These are phyloP conservation scores for Pugionium cornutum DNA, from an alignment of 345 rosid genomes.

Conservation along the genomic window DNA sequence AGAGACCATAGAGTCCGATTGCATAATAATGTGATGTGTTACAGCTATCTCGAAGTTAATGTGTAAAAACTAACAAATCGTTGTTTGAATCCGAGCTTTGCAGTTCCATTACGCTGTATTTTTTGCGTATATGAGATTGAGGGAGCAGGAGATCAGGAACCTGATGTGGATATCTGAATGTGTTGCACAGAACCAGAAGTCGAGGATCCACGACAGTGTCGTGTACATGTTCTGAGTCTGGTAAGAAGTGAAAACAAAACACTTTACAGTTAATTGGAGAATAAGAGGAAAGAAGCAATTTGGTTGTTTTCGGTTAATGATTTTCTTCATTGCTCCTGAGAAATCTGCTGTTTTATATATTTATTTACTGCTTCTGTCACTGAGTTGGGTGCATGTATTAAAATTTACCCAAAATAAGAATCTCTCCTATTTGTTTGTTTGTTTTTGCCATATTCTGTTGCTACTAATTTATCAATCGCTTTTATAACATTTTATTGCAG, in stretches of 20 bases:
- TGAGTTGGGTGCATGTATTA: slow-evolving; percentile 22
- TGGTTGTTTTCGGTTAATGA: background rate
- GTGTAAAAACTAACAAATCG: too few species aligned
- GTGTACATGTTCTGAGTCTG: slow-evolving; percentile 74
- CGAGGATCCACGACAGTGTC: slow-evolving; percentile 97
- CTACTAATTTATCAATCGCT: background rate
- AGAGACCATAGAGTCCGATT: too few species aligned
- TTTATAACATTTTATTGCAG: background rate
- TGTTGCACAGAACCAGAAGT: slow-evolving; percentile 97
- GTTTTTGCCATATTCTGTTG: slow-evolving; percentile 1
- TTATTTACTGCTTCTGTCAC: slow-evolving; percentile 8
- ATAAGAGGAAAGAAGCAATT: slow-evolving; percentile 25
- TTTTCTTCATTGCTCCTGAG: background rate
- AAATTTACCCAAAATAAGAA: slow-evolving; percentile 4
- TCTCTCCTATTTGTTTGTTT: slow-evolving; percentile 29
- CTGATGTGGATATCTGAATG: slow-evolving; percentile 99
- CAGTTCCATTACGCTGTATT: slow-evolving; percentile 95
- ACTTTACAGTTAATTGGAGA: slow-evolving; percentile 14
- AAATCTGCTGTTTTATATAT: slow-evolving; percentile 8
- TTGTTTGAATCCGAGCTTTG: slow-evolving; percentile 10
- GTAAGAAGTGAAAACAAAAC: background rate
- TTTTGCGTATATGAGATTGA: slow-evolving; percentile 94
- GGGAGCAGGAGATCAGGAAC: slow-evolving; percentile 98
- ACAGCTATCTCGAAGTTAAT: too few species aligned
- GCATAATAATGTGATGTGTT: too few species aligned